Evolutionary conservation across 306 rosid species (phyloP), one percentile per base, ranked within the genome.

Genomic region (Citrullus colocynthis): DNA sequence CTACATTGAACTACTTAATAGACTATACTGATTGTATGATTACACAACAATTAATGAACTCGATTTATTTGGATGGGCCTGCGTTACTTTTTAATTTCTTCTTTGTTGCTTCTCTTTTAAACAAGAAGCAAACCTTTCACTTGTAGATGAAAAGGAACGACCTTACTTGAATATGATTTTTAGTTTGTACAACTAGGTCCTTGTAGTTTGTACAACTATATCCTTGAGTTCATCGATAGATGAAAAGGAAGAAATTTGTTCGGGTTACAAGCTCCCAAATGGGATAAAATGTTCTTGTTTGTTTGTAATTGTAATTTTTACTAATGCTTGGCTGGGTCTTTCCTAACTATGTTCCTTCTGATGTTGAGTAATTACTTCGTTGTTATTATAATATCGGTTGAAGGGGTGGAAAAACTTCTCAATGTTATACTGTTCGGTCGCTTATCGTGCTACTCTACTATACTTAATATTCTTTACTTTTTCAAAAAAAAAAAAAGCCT

Each of bases 401-500:
- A 67, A 67, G 54, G 17, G 18, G 17, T 13, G 2, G 55, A 3
- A 62, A 21, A 72, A 72, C 59, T 72, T 28, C 59, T 8, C 12
- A 32, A 52, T 34, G 21, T 74, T 6, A 17, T 7, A 45, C 14
- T 34, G 15, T 21, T 51, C n/a, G 58, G 15, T 32, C 12, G 44
- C 18, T 18, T 79, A 21, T 75, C 24, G 55, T 55, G 79, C 44
- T 48, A 34, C 56, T 8, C 3, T 60, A 30, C 66, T 60, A 21
- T 65, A 79, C 55, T 81, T 72, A 6, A 71, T 58, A 76, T 80
- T 21, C 30, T 73, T 60, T 75, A 61, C 77, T 44, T 75, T 69
- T 67, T 77, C 24, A 12, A 6, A 3, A 45, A 45, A 41, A 64
- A 45, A 81, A 20, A 67, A 78, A 95, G 98, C 60, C 84, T 81